Evolutionary conservation across 1,139 yeast species (phyloP), one percentile per base, ranked within the genome.

Genomic region (Kurtzmaniella natalensis): DNA sequence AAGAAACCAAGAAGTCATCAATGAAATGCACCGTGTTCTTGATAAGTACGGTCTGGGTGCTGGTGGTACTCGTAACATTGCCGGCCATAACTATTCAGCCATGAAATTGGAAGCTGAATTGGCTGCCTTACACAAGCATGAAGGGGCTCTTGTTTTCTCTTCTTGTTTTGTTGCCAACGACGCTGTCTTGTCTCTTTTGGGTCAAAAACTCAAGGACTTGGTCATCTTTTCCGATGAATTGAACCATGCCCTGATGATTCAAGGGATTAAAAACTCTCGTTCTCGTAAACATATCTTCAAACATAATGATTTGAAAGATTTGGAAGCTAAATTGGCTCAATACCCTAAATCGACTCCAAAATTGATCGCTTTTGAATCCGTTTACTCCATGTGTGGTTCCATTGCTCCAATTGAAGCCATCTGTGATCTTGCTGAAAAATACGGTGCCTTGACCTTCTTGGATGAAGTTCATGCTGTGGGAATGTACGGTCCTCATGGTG

Each of bases 381-480:
- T 92, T 39, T 92, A 92, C 63, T 88, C 96, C 40, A 92, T 92
- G 99, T 88, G 96, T 55, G 99, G 99, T 26, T 86, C 96, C 11
- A 86, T 94, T 43, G 83, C 96, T 18, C 96, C 96, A 32, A 92
- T 92, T 51, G 87, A 84, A 53, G 80, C 76, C 45, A 88, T 94
- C 46, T 92, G 97, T 59, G 96, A 88, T 51, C 72, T 92, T 54
- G 99, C 99, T 31, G 96, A 89, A 38, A 88, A 92, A 63, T 92
- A 94, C 58, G 97, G 97, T 41, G 97, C 97, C 28, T 64, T 92
- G 50, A 92, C 99, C 29, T 92, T 92, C 61, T 72, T 94, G 56
- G 99, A 92, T 59, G 99, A 92, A 62, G 99, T 92, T 31, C 99
- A 92, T 55, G 97, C 98, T 28, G 97, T 94, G 35, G 99, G 99